Percentiles rank a stretch among this genome's conserved stretches.
Evolutionary conservation across 2,329 filamentous ascomycete genomes (phyloP).

Genomic region (Hypoxylon sp.): DNA sequence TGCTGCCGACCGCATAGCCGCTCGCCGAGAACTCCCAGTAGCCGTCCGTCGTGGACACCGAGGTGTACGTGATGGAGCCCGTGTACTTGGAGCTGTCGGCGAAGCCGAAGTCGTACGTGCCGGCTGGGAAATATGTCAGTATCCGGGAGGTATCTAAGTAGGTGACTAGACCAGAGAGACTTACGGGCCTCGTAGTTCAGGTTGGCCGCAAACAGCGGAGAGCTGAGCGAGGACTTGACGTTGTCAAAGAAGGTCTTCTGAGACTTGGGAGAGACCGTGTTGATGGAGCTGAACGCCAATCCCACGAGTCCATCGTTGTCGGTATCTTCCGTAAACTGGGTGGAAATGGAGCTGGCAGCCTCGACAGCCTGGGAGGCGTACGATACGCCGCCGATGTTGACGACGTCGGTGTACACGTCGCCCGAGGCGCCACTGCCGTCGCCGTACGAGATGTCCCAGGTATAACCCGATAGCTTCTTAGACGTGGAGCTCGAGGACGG

Average conservation of each 20-base stretch:
- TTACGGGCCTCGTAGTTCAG: conserved; percentile 38
- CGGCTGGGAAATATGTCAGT: conserved; percentile 29
- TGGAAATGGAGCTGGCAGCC: conserved; percentile 35
- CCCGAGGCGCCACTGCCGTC: conserved; percentile 47
- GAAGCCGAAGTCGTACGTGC: conserved; percentile 50
- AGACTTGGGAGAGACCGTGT: conserved; percentile 33
- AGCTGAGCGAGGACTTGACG: conserved; percentile 32
- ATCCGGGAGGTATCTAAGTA: background rate
- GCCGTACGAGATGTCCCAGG: conserved; percentile 42
- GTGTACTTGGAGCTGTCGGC: conserved; percentile 43
- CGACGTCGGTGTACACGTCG: conserved; percentile 44
- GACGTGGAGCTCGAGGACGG: conserved; percentile 30
- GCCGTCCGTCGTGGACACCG: conserved; percentile 42
- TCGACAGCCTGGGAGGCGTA: conserved; percentile 40
- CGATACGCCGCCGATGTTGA: conserved; percentile 38
- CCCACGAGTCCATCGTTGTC: conserved; percentile 43
- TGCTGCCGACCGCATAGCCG: conserved; percentile 43
- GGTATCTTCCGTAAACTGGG: conserved; percentile 43
- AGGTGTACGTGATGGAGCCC: conserved; percentile 44
- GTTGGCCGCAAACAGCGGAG: conserved; percentile 45
- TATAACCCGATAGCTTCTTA: conserved; percentile 29
- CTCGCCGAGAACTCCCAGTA: conserved; percentile 48
- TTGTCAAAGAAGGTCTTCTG: conserved; percentile 44
- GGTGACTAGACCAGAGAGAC: background rate
- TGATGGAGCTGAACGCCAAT: conserved; percentile 40